Conservation (phyloP, 371 early-diverging fungal species). For the Rhizomucor miehei region DNA sequence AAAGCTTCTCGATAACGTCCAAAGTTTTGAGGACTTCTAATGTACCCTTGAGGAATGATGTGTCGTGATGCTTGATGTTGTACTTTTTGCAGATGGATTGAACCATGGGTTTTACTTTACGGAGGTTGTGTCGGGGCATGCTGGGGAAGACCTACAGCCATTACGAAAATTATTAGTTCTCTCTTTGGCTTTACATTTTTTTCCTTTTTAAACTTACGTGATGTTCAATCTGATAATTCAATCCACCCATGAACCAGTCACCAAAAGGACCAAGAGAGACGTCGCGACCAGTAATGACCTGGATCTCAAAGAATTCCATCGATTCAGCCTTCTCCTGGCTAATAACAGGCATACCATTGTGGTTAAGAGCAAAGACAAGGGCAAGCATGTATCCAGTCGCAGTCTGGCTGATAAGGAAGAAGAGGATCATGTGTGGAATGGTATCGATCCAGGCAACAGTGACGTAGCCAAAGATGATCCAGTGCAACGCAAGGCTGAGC, state of each 20-base stretch:
- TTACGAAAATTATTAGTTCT: constrained; percentile 1
- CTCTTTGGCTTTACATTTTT: neutral
- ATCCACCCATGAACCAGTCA: constrained; percentile 85
- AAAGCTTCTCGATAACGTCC: constrained; percentile 56
- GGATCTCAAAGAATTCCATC: constrained; percentile 78
- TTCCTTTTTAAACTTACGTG: constrained; percentile 39
- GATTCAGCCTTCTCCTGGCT: constrained; percentile 64
- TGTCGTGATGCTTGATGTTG: constrained; percentile 67
- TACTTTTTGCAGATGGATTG: constrained; percentile 73
- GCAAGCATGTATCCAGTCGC: constrained; percentile 79
- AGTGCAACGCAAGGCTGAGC: constrained; percentile 62
- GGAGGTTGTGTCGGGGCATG: constrained; percentile 77
- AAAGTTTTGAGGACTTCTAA: constrained; percentile 70
- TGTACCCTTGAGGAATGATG: constrained; percentile 69
- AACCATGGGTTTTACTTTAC: constrained; percentile 64
- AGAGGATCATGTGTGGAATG: constrained; percentile 56
- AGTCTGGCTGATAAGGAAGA: constrained; percentile 68
- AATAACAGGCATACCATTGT: constrained; percentile 88
- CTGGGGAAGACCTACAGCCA: constrained; percentile 66
- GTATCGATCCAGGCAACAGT: constrained; percentile 54
- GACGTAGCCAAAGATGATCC: constrained; percentile 63
- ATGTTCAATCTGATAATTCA: constrained; percentile 85
- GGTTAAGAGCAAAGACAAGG: constrained; percentile 82
- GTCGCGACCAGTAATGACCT: constrained; percentile 81
- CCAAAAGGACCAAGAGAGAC: constrained; percentile 58